phyloP scores from a whole-genome alignment of 176 grass and related monocot species.

The Eragrostis curvula region DNA sequence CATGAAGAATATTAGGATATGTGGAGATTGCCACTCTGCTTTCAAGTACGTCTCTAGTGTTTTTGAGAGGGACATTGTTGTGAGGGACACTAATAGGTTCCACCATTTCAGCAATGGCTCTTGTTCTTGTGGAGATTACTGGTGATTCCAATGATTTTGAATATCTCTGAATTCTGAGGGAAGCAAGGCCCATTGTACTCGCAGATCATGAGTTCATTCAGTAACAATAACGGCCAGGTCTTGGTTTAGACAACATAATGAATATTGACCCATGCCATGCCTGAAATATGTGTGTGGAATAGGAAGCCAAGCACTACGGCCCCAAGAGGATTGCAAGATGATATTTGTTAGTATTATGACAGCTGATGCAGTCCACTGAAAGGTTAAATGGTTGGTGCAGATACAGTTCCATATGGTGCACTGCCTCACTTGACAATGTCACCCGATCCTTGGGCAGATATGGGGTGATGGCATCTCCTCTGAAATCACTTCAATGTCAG shows the following conservation, averaged over 20 bases:
- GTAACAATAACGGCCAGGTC: neutral
- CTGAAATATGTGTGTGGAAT: neutral
- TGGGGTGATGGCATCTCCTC: neutral
- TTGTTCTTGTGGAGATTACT: slow-evolving; percentile 85
- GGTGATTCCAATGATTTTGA: slow-evolving; percentile 44
- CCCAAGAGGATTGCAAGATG: neutral
- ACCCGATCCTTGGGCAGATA: neutral
- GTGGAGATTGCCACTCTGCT: slow-evolving; percentile 76
- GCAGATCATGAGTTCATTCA: neutral
- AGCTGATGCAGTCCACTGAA: neutral
- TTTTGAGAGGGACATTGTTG: slow-evolving; percentile 64
- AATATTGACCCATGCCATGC: neutral
- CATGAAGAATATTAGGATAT: slow-evolving; percentile 89
- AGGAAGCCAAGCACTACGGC: neutral
- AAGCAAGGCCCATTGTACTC: neutral
- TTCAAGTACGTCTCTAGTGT: slow-evolving; percentile 68
- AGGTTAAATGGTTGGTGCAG: neutral
- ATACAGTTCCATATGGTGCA: neutral
- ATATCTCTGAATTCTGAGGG: neutral
- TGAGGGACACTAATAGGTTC: slow-evolving; percentile 81
- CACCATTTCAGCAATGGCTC: slow-evolving; percentile 68
- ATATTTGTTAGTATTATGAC: neutral
- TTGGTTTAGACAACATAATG: neutral
- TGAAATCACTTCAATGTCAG: neutral
- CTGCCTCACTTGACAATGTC: neutral